phyloP scores from a whole-genome alignment of 768 basidiomycete species.

The Russula ochroleuca region DNA sequence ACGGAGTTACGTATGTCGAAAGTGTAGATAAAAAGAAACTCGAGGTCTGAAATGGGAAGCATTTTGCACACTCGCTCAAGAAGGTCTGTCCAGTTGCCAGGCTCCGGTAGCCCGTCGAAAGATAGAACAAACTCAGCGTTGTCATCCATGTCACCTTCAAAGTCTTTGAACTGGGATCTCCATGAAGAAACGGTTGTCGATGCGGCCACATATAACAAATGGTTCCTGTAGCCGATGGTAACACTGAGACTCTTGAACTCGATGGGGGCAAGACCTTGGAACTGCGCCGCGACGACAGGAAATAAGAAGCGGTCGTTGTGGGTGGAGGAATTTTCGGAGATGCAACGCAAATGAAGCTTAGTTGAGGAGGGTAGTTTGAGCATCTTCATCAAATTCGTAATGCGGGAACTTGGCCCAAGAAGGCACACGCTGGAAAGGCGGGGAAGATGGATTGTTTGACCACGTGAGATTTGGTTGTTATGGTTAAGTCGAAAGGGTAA shows the following conservation, averaged over 20 bases:
- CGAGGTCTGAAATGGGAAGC: slow-evolving; percentile 6
- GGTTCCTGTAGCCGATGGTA: not conserved
- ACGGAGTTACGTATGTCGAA: not conserved
- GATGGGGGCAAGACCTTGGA: not conserved
- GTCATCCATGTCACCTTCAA: no score
- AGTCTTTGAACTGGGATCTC: no score
- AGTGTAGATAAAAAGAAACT: slow-evolving; percentile 10
- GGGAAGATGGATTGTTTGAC: slow-evolving; percentile 1
- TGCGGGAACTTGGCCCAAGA: slow-evolving; percentile 1
- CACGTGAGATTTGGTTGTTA: not conserved
- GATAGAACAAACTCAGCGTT: not conserved
- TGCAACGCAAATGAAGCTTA: slow-evolving; percentile 4
- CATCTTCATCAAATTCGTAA: slow-evolving; percentile 2
- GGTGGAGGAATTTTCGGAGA: not conserved
- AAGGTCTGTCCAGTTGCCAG: not conserved
- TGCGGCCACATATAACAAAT: not conserved
- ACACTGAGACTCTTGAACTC: slow-evolving; percentile 6
- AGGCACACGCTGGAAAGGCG: slow-evolving; percentile 5
- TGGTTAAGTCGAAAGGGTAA: not conserved
- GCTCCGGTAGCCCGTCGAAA: not conserved
- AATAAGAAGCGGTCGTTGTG: not conserved
- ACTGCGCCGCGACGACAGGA: slow-evolving; percentile 4
- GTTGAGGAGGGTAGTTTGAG: slow-evolving; percentile 2
- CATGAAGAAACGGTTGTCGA: not conserved
- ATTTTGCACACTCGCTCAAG: not conserved